Conservation (phyloP, 805 yeast genomes). For the Starmera quercuum region DNA sequence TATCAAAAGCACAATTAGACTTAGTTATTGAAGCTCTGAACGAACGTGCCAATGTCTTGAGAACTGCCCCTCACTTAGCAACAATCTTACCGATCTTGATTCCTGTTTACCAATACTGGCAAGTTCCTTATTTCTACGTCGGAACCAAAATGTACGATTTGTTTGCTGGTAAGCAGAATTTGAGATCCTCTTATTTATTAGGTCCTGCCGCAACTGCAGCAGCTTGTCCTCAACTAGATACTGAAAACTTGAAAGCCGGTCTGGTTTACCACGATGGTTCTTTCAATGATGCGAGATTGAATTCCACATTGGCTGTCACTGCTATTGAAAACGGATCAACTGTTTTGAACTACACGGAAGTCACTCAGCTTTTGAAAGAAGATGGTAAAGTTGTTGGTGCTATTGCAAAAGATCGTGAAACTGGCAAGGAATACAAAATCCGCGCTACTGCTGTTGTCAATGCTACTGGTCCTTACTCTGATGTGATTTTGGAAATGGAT, state of each 20-base stretch:
- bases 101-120: slow-evolving; percentile 96
- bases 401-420: slow-evolving; percentile 61
- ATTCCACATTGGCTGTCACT: slow-evolving; percentile 75
- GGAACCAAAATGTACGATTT: slow-evolving; percentile 91
- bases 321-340: slow-evolving; percentile 88
- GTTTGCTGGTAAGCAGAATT: slow-evolving; percentile 84
- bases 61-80: slow-evolving; percentile 89
- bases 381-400: slow-evolving; percentile 66
- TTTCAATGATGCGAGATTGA: slow-evolving; percentile 89
- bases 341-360: slow-evolving; percentile 80
- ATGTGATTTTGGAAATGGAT: slow-evolving; percentile 81
- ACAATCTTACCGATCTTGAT: slow-evolving; percentile 85
- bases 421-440: slow-evolving; percentile 54
- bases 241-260: slow-evolving; percentile 74
- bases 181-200: slow-evolving; percentile 69
- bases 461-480: slow-evolving; percentile 94
- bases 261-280: slow-evolving; percentile 93
- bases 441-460: slow-evolving; percentile 72
- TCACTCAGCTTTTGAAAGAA: slow-evolving; percentile 65
- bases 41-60: slow-evolving; percentile 78
- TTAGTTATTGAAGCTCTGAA: slow-evolving; percentile 83
- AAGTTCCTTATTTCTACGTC: slow-evolving; percentile 84
- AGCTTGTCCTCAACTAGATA: slow-evolving; percentile 81
- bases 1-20: slow-evolving; percentile 83
- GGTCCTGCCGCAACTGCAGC: slow-evolving; percentile 58